These are phyloP conservation scores for Moricandia arvensis DNA, from an alignment of 345 rosid genomes.

Conservation along the genomic window DNA sequence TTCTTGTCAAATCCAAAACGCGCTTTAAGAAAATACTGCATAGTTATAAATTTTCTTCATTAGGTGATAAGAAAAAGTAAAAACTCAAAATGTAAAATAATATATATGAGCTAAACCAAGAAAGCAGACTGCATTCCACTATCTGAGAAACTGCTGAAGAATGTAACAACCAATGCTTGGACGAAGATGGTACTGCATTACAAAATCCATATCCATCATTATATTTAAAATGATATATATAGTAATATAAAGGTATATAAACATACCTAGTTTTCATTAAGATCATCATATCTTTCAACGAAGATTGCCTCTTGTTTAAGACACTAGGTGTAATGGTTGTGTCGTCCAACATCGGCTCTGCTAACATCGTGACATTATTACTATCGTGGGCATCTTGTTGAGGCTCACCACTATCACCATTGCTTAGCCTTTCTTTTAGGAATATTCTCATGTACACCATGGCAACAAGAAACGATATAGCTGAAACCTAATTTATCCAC, in stretches of 20 bases:
- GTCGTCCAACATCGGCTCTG: constrained; percentile 51
- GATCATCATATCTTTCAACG: constrained; percentile 47
- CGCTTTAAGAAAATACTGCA: constrained; percentile 88
- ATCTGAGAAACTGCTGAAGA: constrained; percentile 65
- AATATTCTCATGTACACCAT: constrained; percentile 79
- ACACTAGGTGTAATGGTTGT: constrained; percentile 23
- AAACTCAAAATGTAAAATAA: not conserved
- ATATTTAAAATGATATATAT: not conserved
- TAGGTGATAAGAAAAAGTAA: not conserved
- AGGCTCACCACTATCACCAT: constrained; percentile 14
- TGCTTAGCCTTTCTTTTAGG: constrained; percentile 50
- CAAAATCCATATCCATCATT: not conserved
- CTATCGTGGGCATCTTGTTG: constrained; percentile 3
- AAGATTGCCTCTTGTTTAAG: constrained; percentile 55
- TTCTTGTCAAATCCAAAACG: constrained; percentile 79
- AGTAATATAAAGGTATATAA: not conserved
- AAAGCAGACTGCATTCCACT: constrained; percentile 63
- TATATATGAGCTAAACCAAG: constrained; percentile 43
- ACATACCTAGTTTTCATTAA: constrained; percentile 63
- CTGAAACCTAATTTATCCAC: constrained; percentile 51
- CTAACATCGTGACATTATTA: constrained; percentile 17
- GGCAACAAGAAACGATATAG: constrained; percentile 52
- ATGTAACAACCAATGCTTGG: constrained; percentile 71
- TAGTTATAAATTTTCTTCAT: not conserved
- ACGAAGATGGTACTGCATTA: constrained; percentile 60